These are phyloP conservation scores for Marasmius oreades DNA, from an alignment of 1,284 basidiomycete genomes.

Conservation along the genomic window DNA sequence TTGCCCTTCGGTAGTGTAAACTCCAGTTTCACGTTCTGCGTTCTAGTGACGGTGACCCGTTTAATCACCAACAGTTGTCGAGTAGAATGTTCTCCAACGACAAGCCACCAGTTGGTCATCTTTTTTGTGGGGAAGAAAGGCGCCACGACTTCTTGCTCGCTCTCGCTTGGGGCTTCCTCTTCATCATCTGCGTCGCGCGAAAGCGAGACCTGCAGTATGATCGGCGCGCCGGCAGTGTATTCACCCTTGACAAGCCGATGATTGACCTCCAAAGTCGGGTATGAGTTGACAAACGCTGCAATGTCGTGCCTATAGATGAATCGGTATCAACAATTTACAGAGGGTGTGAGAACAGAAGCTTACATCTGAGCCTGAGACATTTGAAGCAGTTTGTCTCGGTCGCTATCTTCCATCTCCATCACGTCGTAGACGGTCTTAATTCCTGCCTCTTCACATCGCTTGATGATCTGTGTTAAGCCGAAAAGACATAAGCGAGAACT, in stretches of 20 bases:
- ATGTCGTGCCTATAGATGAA: conserved; percentile 67
- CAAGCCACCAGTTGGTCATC: conserved; percentile 96
- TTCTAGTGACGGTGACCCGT: conserved; percentile 85
- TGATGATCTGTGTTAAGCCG: conserved; percentile 54
- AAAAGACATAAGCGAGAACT: neutral
- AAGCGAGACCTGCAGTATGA: conserved; percentile 78
- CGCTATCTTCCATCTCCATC: conserved; percentile 95
- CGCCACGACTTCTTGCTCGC: conserved; percentile 81
- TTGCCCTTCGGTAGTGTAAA: conserved; percentile 83
- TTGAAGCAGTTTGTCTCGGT: conserved; percentile 77
- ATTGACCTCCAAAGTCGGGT: conserved; percentile 88
- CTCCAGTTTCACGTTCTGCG: conserved; percentile 81
- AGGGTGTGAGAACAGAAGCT: conserved; percentile 25
- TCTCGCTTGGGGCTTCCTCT: conserved; percentile 55
- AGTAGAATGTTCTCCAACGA: conserved; percentile 78
- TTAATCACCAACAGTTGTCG: conserved; percentile 90
- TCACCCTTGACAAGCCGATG: conserved; percentile 81
- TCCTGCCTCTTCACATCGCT: conserved; percentile 79
- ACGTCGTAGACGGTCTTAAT: conserved; percentile 92
- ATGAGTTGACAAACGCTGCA: conserved; percentile 91
- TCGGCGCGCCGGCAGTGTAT: conserved; percentile 81
- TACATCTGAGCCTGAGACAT: conserved; percentile 88
- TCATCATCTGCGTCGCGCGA: conserved; percentile 86
- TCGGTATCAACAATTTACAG: conserved; percentile 15
- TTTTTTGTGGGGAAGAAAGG: conserved; percentile 91